Conservation (phyloP, 169 alveolate genomes). For the Eimeria sp. region DNA sequence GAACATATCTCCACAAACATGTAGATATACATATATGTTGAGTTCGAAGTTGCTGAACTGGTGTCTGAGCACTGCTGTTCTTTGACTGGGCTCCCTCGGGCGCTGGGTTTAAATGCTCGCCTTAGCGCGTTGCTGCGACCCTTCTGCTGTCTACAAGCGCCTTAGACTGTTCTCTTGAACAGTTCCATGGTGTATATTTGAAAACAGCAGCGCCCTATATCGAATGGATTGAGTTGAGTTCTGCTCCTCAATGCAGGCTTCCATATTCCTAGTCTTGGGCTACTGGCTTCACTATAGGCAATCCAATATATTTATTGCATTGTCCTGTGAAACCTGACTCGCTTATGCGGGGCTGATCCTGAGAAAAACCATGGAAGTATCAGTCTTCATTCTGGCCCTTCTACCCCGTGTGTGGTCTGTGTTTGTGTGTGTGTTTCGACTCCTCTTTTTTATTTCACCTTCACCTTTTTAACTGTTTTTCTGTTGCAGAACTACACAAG, state of each 20-base stretch:
- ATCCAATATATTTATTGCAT: neutral
- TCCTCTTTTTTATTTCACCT: neutral
- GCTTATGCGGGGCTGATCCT: conserved; percentile 72
- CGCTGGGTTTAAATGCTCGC: conserved; percentile 61
- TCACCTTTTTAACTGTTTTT: neutral
- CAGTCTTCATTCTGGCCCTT: neutral
- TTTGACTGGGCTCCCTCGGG: neutral
- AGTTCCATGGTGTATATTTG: conserved; percentile 45
- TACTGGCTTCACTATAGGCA: conserved; percentile 2
- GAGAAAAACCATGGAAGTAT: conserved; percentile 75
- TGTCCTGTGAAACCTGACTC: conserved; percentile 9
- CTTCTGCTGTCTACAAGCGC: conserved; percentile 53
- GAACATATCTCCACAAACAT: no score
- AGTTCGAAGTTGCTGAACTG: no score
- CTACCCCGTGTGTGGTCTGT: neutral
- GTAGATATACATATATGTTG: no score
- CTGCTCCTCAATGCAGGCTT: conserved; percentile 63
- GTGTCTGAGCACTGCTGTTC: no score
- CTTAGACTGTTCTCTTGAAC: neutral
- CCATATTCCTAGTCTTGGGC: conserved; percentile 79
- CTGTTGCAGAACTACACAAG: conserved; percentile 94
- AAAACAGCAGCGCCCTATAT: conserved; percentile 68
- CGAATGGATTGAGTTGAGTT: conserved; percentile 73
- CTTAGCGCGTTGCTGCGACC: conserved; percentile 52
- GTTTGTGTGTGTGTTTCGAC: neutral